Evolutionary conservation across 2,329 filamentous ascomycete species (phyloP).

Genomic region (Fusarium pseudograminearum): DNA sequence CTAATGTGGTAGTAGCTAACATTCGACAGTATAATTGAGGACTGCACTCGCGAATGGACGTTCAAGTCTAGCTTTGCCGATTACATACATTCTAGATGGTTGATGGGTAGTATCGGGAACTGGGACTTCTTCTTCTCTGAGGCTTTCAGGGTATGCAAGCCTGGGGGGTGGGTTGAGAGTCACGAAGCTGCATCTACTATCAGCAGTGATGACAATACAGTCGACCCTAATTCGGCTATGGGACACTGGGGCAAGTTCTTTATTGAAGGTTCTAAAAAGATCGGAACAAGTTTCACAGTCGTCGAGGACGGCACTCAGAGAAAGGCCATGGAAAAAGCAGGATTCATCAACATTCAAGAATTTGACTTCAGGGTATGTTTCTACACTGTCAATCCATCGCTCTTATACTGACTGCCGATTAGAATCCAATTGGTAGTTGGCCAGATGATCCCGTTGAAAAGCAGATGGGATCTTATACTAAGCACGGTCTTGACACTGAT

Average conservation of each 20-base stretch:
- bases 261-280: constrained; percentile 48
- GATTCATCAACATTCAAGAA: constrained; percentile 43
- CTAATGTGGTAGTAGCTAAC: background rate
- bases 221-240: constrained; percentile 45
- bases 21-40: constrained; percentile 41
- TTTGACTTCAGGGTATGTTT: constrained; percentile 43
- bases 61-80: constrained; percentile 59
- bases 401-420: background rate
- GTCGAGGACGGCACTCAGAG: constrained; percentile 41
- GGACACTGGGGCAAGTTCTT: constrained; percentile 49
- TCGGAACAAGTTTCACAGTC: constrained; percentile 47
- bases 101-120: constrained; percentile 67
- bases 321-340: constrained; percentile 38
- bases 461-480: constrained; percentile 46
- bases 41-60: constrained; percentile 50
- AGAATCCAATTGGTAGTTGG: constrained; percentile 45
- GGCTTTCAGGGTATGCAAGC: constrained; percentile 64
- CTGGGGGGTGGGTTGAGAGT: constrained; percentile 62
- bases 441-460: constrained; percentile 22
- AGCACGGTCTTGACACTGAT: constrained; percentile 52
- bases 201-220: constrained; percentile 49
- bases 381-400: too few species aligned
- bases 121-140: constrained; percentile 67
- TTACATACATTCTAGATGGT: constrained; percentile 69
- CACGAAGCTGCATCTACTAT: constrained; percentile 47